Evolutionary conservation across 129 eudicot species (phyloP).

Genomic region (Helianthus tuberosus): DNA sequence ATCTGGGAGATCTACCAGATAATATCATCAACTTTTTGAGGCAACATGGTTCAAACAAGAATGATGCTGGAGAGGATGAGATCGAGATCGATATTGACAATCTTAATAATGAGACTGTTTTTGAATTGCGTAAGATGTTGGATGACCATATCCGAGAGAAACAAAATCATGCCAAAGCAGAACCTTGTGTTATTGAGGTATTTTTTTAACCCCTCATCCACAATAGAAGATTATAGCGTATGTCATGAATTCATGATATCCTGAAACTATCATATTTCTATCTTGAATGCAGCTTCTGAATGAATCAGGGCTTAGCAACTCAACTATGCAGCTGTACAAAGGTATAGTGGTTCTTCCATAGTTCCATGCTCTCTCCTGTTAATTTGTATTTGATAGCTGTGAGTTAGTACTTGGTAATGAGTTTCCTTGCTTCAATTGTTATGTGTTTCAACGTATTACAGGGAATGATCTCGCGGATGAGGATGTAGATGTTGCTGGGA

Average conservation of each 20-base stretch:
- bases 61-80: constrained; percentile 69
- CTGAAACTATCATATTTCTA: constrained; percentile 9
- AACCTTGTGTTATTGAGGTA: constrained; percentile 84
- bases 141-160: constrained; percentile 59
- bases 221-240: background rate
- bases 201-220: constrained; percentile 6
- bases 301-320: constrained; percentile 86
- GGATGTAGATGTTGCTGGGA: constrained; percentile 73
- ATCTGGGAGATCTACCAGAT: constrained; percentile 57
- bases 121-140: constrained; percentile 60
- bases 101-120: constrained; percentile 55
- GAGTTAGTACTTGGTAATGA: background rate
- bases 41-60: constrained; percentile 50
- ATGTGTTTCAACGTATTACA: constrained; percentile 15
- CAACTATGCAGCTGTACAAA: constrained; percentile 69
- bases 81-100: constrained; percentile 76
- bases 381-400: background rate
- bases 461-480: constrained; percentile 58
- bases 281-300: constrained; percentile 58
- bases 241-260: constrained; percentile 6
- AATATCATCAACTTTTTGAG: constrained; percentile 56
- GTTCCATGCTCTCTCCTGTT: background rate
- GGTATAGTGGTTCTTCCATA: constrained; percentile 45
- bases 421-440: background rate
- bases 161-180: constrained; percentile 45